A percentile compares a stretch with the other conserved stretches of the same genome.
Evolutionary conservation across 768 basidiomycete genomes (phyloP).

Genomic region (Pisolithus marmoratus): DNA sequence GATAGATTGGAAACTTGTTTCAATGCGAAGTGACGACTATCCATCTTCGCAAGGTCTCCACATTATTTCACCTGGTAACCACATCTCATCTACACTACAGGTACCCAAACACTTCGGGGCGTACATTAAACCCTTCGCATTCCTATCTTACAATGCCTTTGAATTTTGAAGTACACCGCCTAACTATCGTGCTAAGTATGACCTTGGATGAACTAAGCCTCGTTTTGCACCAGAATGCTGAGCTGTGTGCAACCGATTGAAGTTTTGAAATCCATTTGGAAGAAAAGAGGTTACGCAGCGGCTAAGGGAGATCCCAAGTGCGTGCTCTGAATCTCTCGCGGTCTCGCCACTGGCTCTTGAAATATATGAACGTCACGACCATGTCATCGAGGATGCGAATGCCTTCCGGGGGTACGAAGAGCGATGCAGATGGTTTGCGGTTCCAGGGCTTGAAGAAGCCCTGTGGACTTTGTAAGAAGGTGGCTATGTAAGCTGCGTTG

Average conservation of each 20-base stretch:
- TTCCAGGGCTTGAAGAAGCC: slow-evolving; percentile 11
- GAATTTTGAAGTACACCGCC: neutral
- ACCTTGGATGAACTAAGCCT: neutral
- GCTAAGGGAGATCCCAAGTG: slow-evolving; percentile 5
- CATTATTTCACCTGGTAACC: neutral
- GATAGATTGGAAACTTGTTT: slow-evolving; percentile 10
- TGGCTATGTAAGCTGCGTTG: slow-evolving; percentile 19
- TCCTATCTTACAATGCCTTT: neutral
- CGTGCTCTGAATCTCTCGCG: slow-evolving; percentile 13
- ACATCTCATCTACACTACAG: neutral
- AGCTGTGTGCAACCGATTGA: neutral
- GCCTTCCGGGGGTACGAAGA: slow-evolving; percentile 26
- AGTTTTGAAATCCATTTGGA: too few relatives aligned
- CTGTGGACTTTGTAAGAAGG: slow-evolving; percentile 17
- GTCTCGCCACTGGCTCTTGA: slow-evolving; percentile 26
- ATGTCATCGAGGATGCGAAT: slow-evolving; percentile 29
- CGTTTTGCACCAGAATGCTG: neutral
- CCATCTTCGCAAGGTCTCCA: neutral
- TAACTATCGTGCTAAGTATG: too few relatives aligned
- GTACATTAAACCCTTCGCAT: neutral
- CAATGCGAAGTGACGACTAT: slow-evolving; percentile 1
- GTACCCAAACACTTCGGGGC: neutral
- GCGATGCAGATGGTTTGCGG: slow-evolving; percentile 14
- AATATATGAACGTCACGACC: slow-evolving; percentile 31
- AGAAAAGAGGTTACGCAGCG: neutral